These are phyloP conservation scores for Lophiotrema nucula DNA, from an alignment of 495 filamentous ascomycete species.

Conservation along the genomic window DNA sequence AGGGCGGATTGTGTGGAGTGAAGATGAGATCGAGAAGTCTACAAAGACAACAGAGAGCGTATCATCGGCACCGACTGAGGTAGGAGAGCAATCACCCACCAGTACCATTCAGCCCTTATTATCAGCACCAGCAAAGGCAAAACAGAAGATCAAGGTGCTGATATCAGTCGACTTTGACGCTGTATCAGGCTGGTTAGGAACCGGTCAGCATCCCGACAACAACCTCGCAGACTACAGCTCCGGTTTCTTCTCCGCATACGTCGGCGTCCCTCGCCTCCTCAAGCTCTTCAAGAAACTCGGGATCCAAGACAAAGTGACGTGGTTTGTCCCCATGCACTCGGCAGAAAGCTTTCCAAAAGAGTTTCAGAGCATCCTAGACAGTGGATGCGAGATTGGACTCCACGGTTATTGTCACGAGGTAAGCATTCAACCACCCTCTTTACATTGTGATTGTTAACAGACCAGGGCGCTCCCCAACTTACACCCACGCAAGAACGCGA, in stretches of 20 bases:
- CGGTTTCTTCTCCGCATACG: conserved; percentile 59
- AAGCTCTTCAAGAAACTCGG: conserved; percentile 56
- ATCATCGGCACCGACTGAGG: not conserved
- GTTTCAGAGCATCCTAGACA: conserved; percentile 53
- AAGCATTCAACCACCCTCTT: not conserved
- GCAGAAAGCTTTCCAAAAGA: conserved; percentile 60
- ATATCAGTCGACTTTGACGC: conserved; percentile 61
- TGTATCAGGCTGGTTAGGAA: conserved; percentile 60
- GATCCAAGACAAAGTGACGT: conserved; percentile 55
- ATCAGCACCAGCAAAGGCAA: conserved; percentile 32
- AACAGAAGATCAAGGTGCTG: conserved; percentile 51
- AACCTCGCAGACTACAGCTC: conserved; percentile 58
- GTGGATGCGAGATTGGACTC: conserved; percentile 58
- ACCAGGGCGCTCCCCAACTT: conserved; percentile 52
- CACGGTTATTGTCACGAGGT: conserved; percentile 63
- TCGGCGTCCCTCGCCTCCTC: conserved; percentile 59
- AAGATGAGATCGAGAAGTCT: conserved; percentile 39
- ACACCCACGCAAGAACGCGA: conserved; percentile 58
- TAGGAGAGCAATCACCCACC: not conserved
- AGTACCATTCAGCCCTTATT: conserved; percentile 30
- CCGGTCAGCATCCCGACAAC: conserved; percentile 51
- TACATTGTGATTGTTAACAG: not conserved
- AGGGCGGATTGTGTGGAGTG: conserved; percentile 49
- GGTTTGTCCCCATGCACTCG: conserved; percentile 65
- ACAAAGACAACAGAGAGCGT: not conserved